These are phyloP conservation scores for Collybia sordida DNA, from an alignment of 768 basidiomycete genomes.

Conservation along the genomic window DNA sequence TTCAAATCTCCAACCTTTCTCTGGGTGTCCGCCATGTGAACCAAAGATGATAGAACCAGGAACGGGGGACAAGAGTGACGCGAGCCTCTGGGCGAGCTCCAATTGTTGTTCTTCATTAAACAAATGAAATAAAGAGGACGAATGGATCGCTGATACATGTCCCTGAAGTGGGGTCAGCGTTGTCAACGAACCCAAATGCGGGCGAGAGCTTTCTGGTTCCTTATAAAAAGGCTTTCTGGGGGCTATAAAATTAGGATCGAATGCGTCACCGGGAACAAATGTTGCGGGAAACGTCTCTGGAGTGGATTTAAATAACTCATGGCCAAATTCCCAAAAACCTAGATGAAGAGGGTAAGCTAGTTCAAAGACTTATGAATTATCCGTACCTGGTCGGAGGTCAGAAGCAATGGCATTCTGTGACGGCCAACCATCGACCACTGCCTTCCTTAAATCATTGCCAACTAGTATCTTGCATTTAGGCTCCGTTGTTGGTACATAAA, in stretches of 20 bases:
- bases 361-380: not conserved
- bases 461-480: conserved; percentile 17
- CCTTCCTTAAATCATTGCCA: conserved; percentile 31
- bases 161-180: conserved; percentile 47
- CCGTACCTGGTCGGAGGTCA: conserved; percentile 27
- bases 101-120: conserved; percentile 40
- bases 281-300: conserved; percentile 44
- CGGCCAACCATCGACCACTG: conserved; percentile 31
- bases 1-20: conserved; percentile 25
- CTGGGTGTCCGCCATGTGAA: conserved; percentile 28
- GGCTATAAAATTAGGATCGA: conserved; percentile 39
- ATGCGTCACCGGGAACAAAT: conserved; percentile 50
- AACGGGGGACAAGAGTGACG: conserved; percentile 37
- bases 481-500: not conserved
- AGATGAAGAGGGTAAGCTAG: not conserved
- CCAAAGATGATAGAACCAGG: conserved; percentile 50
- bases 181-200: conserved; percentile 27
- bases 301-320: conserved; percentile 47
- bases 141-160: conserved; percentile 48
- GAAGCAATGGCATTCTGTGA: conserved; percentile 26
- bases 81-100: conserved; percentile 39
- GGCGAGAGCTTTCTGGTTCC: conserved; percentile 17
- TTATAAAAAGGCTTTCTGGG: conserved; percentile 18
- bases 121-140: conserved; percentile 52
- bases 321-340: conserved; percentile 59